These are phyloP conservation scores for Pseudogymnoascus sp. DNA, from an alignment of 2,329 filamentous ascomycete genomes.

Conservation along the genomic window DNA sequence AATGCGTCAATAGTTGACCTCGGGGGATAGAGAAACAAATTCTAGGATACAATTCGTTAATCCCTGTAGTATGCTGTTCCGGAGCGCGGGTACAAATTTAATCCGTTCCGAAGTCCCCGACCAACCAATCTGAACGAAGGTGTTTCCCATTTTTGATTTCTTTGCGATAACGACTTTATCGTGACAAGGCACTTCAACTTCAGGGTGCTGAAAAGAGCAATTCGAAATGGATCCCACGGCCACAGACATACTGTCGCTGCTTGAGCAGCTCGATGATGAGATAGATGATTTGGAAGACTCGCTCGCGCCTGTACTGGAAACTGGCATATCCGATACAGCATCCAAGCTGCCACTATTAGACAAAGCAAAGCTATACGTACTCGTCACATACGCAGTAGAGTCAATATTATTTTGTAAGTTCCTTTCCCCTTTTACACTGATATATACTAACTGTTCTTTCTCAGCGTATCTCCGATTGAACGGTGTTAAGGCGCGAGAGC, in stretches of 20 bases:
- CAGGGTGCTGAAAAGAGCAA: background rate
- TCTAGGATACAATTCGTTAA: constrained; percentile 9
- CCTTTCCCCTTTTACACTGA: background rate
- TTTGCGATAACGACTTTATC: constrained; percentile 11
- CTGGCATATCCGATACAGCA: constrained; percentile 58
- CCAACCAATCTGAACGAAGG: constrained; percentile 9
- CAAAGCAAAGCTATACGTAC: constrained; percentile 88
- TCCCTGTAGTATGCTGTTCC: constrained; percentile 3
- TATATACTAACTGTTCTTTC: background rate
- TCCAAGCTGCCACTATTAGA: constrained; percentile 85
- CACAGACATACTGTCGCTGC: constrained; percentile 24
- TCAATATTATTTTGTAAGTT: constrained; percentile 76
- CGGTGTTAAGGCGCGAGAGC: constrained; percentile 73
- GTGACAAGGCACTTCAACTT: constrained; percentile 7
- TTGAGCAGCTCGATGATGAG: constrained; percentile 60
- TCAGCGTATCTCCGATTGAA: constrained; percentile 71
- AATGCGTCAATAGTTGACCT: constrained; percentile 8
- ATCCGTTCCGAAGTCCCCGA: background rate
- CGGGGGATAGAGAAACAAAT: constrained; percentile 11
- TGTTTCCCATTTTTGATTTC: constrained; percentile 6
- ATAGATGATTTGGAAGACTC: constrained; percentile 72
- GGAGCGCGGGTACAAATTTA: background rate
- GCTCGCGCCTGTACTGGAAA: constrained; percentile 66
- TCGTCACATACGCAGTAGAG: constrained; percentile 82
- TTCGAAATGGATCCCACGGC: constrained; percentile 37